phyloP scores from a whole-genome alignment of 805 yeast species.

The Starmera caribaea region DNA sequence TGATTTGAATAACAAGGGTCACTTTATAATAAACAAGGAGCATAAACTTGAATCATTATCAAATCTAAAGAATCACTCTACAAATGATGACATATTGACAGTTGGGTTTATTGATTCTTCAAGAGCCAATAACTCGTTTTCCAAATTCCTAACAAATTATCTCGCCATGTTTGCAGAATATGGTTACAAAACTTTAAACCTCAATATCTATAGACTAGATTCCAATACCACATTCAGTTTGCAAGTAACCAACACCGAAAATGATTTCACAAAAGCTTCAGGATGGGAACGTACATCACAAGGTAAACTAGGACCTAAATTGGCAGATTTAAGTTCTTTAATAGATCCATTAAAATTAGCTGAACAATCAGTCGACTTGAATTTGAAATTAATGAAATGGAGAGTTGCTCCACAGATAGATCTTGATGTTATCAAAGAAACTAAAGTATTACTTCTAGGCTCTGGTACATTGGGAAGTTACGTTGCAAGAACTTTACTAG shows the following conservation, averaged over 20 bases:
- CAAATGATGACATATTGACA: slow-evolving; percentile 3
- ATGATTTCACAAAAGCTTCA: slow-evolving; percentile 28
- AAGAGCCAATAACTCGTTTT: slow-evolving; percentile 27
- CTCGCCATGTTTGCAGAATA: slow-evolving; percentile 34
- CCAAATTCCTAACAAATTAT: slow-evolving; percentile 50
- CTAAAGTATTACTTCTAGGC: slow-evolving; percentile 74
- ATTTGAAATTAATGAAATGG: slow-evolving; percentile 94
- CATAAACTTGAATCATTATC: slow-evolving; percentile 6
- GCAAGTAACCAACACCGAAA: slow-evolving; percentile 8
- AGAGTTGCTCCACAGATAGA: slow-evolving; percentile 78
- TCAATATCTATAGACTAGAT: slow-evolving; percentile 30
- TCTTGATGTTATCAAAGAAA: slow-evolving; percentile 48
- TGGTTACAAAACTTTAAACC: slow-evolving; percentile 23
- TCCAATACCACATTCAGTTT: slow-evolving; percentile 21
- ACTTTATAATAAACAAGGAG: slow-evolving; percentile 16
- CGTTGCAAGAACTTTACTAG: slow-evolving; percentile 75
- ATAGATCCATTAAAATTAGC: slow-evolving; percentile 78
- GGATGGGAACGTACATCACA: slow-evolving; percentile 89
- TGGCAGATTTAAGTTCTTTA: slow-evolving; percentile 73
- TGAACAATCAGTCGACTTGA: slow-evolving; percentile 86
- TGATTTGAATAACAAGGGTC: slow-evolving; percentile 16
- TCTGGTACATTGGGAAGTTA: slow-evolving; percentile 96
- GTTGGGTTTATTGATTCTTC: slow-evolving; percentile 33
- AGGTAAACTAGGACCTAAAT: slow-evolving; percentile 71
- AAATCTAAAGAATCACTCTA: slow-evolving; percentile 12